phyloP scores from a whole-genome alignment of 257 asterid species.

The Oldenlandia corymbosa region DNA sequence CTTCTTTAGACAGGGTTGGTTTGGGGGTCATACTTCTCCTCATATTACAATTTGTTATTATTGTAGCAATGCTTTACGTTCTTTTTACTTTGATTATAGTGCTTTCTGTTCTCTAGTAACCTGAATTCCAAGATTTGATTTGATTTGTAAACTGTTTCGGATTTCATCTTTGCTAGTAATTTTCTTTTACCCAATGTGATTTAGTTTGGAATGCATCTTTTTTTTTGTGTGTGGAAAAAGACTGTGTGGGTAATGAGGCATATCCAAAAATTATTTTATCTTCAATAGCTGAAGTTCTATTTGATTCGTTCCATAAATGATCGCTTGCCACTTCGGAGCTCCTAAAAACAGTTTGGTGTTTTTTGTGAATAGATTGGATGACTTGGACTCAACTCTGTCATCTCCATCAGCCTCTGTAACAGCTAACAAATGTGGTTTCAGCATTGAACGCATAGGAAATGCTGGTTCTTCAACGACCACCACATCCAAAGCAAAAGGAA shows the following conservation, averaged over 20 bases:
- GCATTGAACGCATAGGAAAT: slow-evolving; percentile 57
- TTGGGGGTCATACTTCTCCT: not conserved
- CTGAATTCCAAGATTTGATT: too few relatives aligned
- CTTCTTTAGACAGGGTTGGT: not conserved
- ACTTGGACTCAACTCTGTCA: slow-evolving; percentile 78
- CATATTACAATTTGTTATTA: not conserved
- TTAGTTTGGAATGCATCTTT: too few relatives aligned
- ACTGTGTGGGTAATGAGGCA: too few relatives aligned
- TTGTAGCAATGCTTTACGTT: not conserved
- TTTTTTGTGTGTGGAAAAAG: too few relatives aligned
- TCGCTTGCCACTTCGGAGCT: slow-evolving; percentile 9
- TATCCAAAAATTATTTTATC: too few relatives aligned
- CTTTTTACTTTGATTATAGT: not conserved
- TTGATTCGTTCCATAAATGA: slow-evolving; percentile 2
- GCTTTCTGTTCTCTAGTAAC: not conserved
- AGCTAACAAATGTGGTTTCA: slow-evolving; percentile 71
- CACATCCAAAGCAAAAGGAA: slow-evolving; percentile 75
- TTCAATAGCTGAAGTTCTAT: not conserved
- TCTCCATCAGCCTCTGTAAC: slow-evolving; percentile 70
- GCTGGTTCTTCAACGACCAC: slow-evolving; percentile 40
- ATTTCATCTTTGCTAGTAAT: not conserved
- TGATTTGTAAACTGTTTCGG: not conserved
- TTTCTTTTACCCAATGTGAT: not conserved
- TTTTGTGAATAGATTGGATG: slow-evolving; percentile 69
- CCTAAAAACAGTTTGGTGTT: slow-evolving; percentile 6